Percentiles rank a stretch among this genome's conserved stretches.
Conservation (phyloP, 2,329 filamentous ascomycete species). For the Colletotrichum zoysiae region DNA sequence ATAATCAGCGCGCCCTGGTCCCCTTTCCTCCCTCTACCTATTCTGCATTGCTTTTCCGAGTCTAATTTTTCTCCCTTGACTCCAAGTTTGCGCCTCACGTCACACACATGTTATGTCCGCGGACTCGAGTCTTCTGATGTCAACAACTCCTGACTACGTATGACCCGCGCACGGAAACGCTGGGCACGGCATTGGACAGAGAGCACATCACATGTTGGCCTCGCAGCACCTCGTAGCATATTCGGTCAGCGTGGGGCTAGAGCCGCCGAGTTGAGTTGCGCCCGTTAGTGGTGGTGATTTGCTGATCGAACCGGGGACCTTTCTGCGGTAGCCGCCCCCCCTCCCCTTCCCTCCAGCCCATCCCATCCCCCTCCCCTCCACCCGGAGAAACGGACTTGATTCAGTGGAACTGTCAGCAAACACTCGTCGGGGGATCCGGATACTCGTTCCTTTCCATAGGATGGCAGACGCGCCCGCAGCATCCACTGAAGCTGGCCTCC, state of each 20-base stretch:
- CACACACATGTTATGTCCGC: background rate
- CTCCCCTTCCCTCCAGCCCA: background rate
- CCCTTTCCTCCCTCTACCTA: background rate
- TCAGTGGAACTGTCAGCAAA: slow-evolving; percentile 32
- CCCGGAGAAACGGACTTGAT: slow-evolving; percentile 37
- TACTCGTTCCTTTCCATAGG: slow-evolving; percentile 19
- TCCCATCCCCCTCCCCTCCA: background rate
- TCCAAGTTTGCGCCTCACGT: slow-evolving; percentile 13
- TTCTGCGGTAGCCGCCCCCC: background rate
- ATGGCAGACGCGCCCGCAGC: slow-evolving; percentile 30
- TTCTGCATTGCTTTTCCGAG: slow-evolving; percentile 18
- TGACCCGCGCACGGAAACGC: background rate
- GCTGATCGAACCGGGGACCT: background rate
- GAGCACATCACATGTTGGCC: background rate
- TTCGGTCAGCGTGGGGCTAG: background rate
- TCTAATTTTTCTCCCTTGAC: background rate
- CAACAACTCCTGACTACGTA: background rate
- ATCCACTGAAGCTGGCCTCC: slow-evolving; percentile 6
- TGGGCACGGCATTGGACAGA: background rate
- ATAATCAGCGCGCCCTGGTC: slow-evolving; percentile 10
- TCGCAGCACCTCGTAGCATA: slow-evolving; percentile 2
- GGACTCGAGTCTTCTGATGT: background rate
- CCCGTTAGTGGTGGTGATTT: background rate
- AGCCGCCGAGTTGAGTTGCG: background rate
- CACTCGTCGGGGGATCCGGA: slow-evolving; percentile 35